These are phyloP conservation scores for Xylariaceae sp. DNA, from an alignment of 2,329 filamentous ascomycete genomes.

Conservation along the genomic window DNA sequence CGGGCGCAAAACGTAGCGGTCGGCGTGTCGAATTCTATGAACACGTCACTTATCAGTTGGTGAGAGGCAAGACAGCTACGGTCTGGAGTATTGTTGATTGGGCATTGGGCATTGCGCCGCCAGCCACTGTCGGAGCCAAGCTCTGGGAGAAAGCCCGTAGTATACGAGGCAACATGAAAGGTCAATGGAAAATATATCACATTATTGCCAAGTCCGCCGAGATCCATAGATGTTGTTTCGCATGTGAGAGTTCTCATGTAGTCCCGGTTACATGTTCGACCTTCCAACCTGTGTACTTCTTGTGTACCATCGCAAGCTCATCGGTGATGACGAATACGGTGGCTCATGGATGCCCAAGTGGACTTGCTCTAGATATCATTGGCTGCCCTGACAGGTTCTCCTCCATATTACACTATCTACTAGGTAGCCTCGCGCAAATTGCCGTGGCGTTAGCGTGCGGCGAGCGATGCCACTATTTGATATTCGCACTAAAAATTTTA, in stretches of 20 bases:
- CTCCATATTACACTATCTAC: background rate
- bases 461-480: background rate
- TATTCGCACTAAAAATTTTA: background rate
- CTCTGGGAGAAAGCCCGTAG: background rate
- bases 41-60: conserved; percentile 40
- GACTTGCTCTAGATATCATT: background rate
- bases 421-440: background rate
- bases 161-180: background rate
- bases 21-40: conserved; percentile 36
- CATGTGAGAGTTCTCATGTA: background rate
- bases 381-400: background rate
- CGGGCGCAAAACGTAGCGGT: conserved; percentile 36
- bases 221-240: background rate
- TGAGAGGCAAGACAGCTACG: conserved; percentile 37
- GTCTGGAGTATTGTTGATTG: conserved; percentile 42
- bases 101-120: conserved; percentile 32
- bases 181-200: background rate
- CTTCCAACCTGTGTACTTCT: background rate
- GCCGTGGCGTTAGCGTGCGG: background rate
- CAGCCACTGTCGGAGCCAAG: conserved; percentile 18
- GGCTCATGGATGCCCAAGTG: background rate
- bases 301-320: too few species aligned
- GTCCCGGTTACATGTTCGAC: background rate
- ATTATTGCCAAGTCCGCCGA: background rate
- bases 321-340: background rate